Percentiles rank a stretch among this genome's conserved stretches.
Evolutionary conservation across 139 green algal species (phyloP).

Genomic region (Pleodorina starrii): DNA sequence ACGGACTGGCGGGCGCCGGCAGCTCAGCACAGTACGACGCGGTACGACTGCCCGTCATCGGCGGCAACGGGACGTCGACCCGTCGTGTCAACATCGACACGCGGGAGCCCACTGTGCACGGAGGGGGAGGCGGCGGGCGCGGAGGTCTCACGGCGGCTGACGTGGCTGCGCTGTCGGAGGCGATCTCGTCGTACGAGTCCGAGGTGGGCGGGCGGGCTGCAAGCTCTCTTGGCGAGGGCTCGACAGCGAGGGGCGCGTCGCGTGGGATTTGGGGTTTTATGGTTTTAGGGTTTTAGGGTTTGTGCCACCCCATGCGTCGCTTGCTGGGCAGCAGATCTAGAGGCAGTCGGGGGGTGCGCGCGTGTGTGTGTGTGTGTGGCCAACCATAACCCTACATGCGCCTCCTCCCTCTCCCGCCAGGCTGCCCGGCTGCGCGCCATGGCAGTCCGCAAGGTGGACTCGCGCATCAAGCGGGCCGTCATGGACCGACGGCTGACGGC

Average conservation of each 20-base stretch:
- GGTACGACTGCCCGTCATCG: constrained; percentile 18
- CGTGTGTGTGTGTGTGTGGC: too few species aligned
- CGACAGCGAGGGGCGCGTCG: too few species aligned
- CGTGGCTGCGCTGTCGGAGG: constrained; percentile 23
- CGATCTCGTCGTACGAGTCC: constrained; percentile 1
- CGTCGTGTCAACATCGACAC: not conserved
- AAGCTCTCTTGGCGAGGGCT: too few species aligned
- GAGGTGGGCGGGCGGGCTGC: too few species aligned
- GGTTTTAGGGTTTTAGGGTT: too few species aligned
- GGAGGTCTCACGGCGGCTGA: not conserved
- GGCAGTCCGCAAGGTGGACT: constrained; percentile 32
- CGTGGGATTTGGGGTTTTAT: too few species aligned
- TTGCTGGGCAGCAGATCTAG: too few species aligned
- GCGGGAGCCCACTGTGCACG: too few species aligned
- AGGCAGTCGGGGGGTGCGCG: too few species aligned
- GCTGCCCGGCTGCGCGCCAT: constrained; percentile 11
- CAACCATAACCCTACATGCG: too few species aligned
- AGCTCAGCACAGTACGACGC: not conserved
- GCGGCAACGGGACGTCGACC: not conserved
- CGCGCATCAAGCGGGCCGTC: constrained; percentile 7
- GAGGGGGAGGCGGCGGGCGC: not conserved
- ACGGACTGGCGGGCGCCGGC: not conserved
- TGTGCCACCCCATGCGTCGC: too few species aligned
- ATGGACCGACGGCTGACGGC: not conserved
- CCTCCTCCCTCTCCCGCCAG: too few species aligned